A percentile compares a stretch with the other conserved stretches of the same genome.
Evolutionary conservation across 495 filamentous ascomycete species (phyloP).

Genomic region (Evernia prunastri): DNA sequence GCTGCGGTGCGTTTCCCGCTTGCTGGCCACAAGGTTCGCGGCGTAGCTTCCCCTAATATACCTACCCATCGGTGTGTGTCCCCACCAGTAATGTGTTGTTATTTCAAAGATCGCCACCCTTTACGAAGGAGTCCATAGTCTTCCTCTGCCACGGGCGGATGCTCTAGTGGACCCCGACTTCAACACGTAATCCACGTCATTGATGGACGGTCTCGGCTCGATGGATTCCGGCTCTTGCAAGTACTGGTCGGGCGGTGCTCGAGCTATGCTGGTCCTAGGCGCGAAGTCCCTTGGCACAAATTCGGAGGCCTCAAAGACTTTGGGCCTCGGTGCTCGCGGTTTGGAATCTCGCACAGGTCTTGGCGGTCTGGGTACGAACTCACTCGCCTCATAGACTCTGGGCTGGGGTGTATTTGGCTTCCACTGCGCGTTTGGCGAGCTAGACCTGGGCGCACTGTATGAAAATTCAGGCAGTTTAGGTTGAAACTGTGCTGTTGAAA

Average conservation of each 20-base stretch:
- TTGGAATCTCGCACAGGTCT: slow-evolving; percentile 3
- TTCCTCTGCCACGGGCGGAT: slow-evolving; percentile 34
- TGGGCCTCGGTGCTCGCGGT: slow-evolving; percentile 13
- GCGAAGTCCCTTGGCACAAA: slow-evolving; percentile 11
- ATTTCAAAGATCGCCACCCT: background rate
- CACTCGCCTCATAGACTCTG: slow-evolving; percentile 8
- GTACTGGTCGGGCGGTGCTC: background rate
- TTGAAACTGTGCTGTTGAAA: slow-evolving; percentile 1
- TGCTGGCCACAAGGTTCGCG: background rate
- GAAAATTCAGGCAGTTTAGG: background rate
- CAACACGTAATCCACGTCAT: slow-evolving; percentile 27
- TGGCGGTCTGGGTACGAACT: slow-evolving; percentile 12
- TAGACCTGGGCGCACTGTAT: slow-evolving; percentile 2
- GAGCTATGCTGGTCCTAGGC: slow-evolving; percentile 4
- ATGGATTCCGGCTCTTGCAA: slow-evolving; percentile 13
- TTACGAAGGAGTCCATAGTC: slow-evolving; percentile 38
- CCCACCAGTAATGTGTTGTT: background rate
- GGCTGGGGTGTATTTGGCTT: background rate
- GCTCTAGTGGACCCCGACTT: slow-evolving; percentile 28
- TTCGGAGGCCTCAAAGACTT: slow-evolving; percentile 8
- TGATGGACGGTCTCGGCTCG: slow-evolving; percentile 19
- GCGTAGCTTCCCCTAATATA: background rate
- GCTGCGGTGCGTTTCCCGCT: background rate
- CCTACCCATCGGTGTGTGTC: background rate
- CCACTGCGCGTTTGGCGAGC: background rate